Evolutionary conservation across 768 basidiomycete genomes (phyloP), one percentile per base, ranked within the genome.

Genomic region (Suillus ampliporus): DNA sequence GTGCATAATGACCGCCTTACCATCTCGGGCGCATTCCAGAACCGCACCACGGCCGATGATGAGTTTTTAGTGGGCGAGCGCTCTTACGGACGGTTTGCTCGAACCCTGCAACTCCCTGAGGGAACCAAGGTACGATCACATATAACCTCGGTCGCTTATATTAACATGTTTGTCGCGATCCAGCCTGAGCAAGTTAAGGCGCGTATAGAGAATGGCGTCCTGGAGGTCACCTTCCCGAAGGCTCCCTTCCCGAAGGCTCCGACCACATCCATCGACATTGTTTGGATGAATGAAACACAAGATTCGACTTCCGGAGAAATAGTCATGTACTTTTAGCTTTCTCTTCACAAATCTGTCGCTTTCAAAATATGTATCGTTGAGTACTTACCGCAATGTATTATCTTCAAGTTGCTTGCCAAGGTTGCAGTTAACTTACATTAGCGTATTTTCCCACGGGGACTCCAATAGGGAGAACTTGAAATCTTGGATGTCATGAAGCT

Each of bases 1-100:
- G 70, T 85, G 21, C 78, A 79, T 44, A 78, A 83, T 63, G 77
- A 79, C 61, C 78, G 76, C 43, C 72, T 88, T 56, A 82, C 75
- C 2, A 74, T 88, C 40, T 80, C 82, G 9, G 84, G 83, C 28
- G 79, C 3, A 31, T 31, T 6, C 4, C 31, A 85, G 68, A 71
- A 72, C 13, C 50, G 68, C 4, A 73, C 78, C 1, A 50, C 68
- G 1, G 69, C 78, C 4, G 76, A 80, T 61, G 63, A 62, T 14
- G 78, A 74, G 2, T 84, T 79, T 60, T 74, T 76, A 31, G 69
- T 86, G 17, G 75, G 76, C 17, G 85, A 85, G 70, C 74, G 83
- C 41, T 73, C 73, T 15, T 78, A 62, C 48, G 84, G 83, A 48
- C 80, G 75, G 57, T 84, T 84, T 71, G 75, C 80, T 37, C 72